phyloP scores from a whole-genome alignment of 305 asterid species.

The Fraxinus baroniana region DNA sequence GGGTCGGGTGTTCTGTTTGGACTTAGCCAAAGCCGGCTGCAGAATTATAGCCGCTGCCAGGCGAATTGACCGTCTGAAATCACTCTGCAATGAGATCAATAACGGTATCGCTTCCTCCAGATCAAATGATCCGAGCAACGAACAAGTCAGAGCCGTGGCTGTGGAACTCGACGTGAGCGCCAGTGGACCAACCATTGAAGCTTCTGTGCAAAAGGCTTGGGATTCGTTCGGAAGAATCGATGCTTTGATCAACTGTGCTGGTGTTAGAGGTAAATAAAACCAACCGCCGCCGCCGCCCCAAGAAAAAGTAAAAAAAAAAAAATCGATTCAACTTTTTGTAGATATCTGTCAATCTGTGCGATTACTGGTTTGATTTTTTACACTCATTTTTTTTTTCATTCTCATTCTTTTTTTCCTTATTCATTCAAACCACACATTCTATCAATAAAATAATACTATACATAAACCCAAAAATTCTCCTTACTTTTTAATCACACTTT shows the following conservation, averaged over 20 bases:
- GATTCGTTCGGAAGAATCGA: constrained; percentile 39
- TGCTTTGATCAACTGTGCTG: constrained; percentile 43
- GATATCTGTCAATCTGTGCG: too few relatives aligned
- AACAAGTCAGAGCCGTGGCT: constrained; percentile 31
- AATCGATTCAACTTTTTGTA: too few relatives aligned
- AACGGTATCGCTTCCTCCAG: neutral
- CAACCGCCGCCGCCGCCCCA: neutral
- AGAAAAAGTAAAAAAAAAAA: too few relatives aligned
- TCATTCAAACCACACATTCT: too few relatives aligned
- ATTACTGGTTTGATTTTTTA: too few relatives aligned
- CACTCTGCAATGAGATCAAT: constrained; percentile 50
- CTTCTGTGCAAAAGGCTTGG: constrained; percentile 41
- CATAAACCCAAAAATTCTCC: too few relatives aligned
- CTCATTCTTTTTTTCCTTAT: too few relatives aligned
- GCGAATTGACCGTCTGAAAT: constrained; percentile 40
- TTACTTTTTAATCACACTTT: too few relatives aligned
- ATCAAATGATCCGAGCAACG: neutral
- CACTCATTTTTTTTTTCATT: too few relatives aligned
- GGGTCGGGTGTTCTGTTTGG: constrained; percentile 46
- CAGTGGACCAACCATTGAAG: constrained; percentile 25
- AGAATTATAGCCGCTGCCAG: constrained; percentile 54
- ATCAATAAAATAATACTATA: too few relatives aligned
- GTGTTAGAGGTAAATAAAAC: constrained; percentile 29
- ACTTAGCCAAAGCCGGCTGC: constrained; percentile 48
- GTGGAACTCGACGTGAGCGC: constrained; percentile 40